Evolutionary conservation across 192 early-diverging fungal genomes (phyloP), one percentile per base, ranked within the genome.

Genomic region (Coemansia sp.): DNA sequence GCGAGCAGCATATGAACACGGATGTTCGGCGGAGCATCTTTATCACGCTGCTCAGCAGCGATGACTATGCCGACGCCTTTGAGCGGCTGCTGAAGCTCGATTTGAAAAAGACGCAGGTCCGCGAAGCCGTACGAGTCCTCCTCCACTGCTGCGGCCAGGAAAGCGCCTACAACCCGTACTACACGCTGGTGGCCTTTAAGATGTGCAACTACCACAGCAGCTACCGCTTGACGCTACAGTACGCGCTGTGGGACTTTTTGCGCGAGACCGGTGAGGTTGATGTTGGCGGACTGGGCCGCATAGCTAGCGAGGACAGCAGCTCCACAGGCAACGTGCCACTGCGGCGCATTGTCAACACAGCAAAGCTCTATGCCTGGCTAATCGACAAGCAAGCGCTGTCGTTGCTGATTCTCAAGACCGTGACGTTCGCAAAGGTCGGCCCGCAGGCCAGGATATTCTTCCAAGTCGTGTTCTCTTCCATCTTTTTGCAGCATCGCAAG

Each of bases 1-100:
- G 86, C 18, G 83, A 88, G 62, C 92, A 95, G 73, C 91, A 92
- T 63, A 97, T 99, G 95, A 98, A 96, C 84, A 99, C 97, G 6
- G 97, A 98, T 67, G 84, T 97, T 20, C 85, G 96, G 24, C 77
- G 92, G 62, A 92, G 87, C 67, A 92, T 99, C 63, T 99, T 99
- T 85, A 86, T 98, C 16, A 87, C 89, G 7, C 75, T 98, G 34
- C 93, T 98, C 88, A 88, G 90, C 76, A 90, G 90, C 73, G 94
- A 95, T 84, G 95, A 98, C 74, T 99, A 93, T 70, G 77, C 94
- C 13, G 97, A 99, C 69, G 93, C 93, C 2, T 94, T 92, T 71
- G 91, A 98, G 67, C 84, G 90, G 35, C 79, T 99, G 23, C 76
- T 90, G 60, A 89, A 90, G 79, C 83, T 99, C 38, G 84, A 85